These are phyloP conservation scores for Solanum habrochaites DNA, from an alignment of 257 asterid genomes.

Conservation along the genomic window DNA sequence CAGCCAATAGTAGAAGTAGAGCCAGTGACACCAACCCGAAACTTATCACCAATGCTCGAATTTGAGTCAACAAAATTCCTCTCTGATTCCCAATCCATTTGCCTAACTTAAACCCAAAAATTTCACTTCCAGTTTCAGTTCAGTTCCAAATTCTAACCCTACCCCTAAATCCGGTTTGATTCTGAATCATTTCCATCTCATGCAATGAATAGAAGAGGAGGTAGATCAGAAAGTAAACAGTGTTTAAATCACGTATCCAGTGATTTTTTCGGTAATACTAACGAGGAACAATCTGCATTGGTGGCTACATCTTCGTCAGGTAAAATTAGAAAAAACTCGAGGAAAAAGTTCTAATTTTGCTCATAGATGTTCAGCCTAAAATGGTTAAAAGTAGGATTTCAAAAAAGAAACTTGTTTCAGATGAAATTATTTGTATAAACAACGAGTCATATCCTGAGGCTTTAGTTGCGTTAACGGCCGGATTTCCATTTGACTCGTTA, in stretches of 20 bases:
- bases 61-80: too few relatives aligned
- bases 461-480: background rate
- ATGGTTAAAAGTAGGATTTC: background rate
- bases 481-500: background rate
- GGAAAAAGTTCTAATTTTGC: background rate
- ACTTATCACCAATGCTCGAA: conserved; percentile 9
- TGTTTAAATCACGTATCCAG: background rate
- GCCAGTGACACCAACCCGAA: conserved; percentile 39
- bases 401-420: background rate
- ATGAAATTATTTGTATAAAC: too few relatives aligned
- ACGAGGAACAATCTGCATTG: background rate
- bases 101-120: background rate
- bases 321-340: background rate
- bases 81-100: too few relatives aligned
- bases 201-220: background rate
- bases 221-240: background rate
- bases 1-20: background rate
- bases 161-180: background rate
- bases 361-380: background rate
- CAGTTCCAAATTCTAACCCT: background rate
- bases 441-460: background rate
- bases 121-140: background rate
- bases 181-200: background rate
- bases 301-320: background rate
- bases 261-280: background rate